Evolutionary conservation across 2,329 filamentous ascomycete species (phyloP), one percentile per base, ranked within the genome.

Genomic region (Xylariaceae sp.): DNA sequence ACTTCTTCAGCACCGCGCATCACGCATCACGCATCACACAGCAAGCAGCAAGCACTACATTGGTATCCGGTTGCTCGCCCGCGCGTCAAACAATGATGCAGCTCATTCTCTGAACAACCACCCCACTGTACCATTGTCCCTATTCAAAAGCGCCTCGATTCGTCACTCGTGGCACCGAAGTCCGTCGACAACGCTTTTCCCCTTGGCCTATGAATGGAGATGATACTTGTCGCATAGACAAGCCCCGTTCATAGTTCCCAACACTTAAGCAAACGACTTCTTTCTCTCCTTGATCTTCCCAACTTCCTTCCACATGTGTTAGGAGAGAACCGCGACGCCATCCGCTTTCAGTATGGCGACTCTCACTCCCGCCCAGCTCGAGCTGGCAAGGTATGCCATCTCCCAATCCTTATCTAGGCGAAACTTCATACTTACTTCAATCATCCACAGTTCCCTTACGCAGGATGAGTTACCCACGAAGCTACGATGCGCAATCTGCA

Each of bases 391-490:
- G 84, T 85, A 71, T 47, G 76, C 33, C 36, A 23, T 24, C 29
- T 4, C 36, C 19, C 16, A 26, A 26, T 41, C 26, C 34, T 28
- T 14, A 21, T 31, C 17, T 9, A 19, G n/a, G 11, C 14, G 9
- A 26, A 34, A 24, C 29, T 14, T 12, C 16, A 26, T 48, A 21
- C 58, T 56, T 19, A 56, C 23, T n/a, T 58, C 53, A 36, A 36
- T 44, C 1, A 21, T 33, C 47, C 56, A 29, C 70, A 96, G 92
- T 73, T 88, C 90, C 46, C 82, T 96, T 58, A 79, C 86, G 17
- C 85, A 89, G 64, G 91, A 94, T 68, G 91, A 95, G 61, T 92
- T 97, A 56, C 95, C 95, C n/a, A 92, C 93, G 69, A 97, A 96
- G 81, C 84, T 99, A 63, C 90, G 93, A 76, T 99, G 95, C 80